Percentiles rank a stretch among this genome's conserved stretches.
phyloP scores from a whole-genome alignment of 305 asterid species.

The Andrographis paniculata region DNA sequence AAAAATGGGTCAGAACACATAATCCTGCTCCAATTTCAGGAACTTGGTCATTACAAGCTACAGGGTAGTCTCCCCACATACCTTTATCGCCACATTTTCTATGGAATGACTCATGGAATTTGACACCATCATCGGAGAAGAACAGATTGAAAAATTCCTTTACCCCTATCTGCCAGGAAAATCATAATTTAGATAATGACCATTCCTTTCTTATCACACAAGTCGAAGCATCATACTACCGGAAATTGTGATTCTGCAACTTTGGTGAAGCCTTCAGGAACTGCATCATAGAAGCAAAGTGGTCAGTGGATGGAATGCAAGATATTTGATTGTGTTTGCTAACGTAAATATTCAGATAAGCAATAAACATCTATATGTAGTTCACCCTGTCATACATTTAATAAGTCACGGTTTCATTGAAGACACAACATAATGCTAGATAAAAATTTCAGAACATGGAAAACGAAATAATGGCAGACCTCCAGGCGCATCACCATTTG shows the following conservation, averaged over 20 bases:
- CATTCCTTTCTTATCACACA: conserved; percentile 12
- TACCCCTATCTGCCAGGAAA: conserved; percentile 49
- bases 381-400: too few species aligned
- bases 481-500: conserved; percentile 67
- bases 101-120: conserved; percentile 70
- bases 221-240: conserved; percentile 33
- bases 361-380: too few species aligned
- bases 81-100: conserved; percentile 94
- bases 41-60: conserved; percentile 15
- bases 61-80: conserved; percentile 22
- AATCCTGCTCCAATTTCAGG: conserved; percentile 9
- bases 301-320: conserved; percentile 7
- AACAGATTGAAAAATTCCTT: conserved; percentile 73
- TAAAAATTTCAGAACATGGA: not conserved
- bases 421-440: not conserved
- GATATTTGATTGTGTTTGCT: too few species aligned
- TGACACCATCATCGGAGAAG: conserved; percentile 58
- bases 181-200: conserved; percentile 14
- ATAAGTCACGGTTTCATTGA: too few species aligned
- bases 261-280: conserved; percentile 62
- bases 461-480: conserved; percentile 38
- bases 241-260: conserved; percentile 84
- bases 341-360: conserved; percentile 2
- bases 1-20: conserved; percentile 11
- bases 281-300: conserved; percentile 43